Conservation (phyloP, 176 grass and related monocot genomes). For the Saccharum spontaneum region DNA sequence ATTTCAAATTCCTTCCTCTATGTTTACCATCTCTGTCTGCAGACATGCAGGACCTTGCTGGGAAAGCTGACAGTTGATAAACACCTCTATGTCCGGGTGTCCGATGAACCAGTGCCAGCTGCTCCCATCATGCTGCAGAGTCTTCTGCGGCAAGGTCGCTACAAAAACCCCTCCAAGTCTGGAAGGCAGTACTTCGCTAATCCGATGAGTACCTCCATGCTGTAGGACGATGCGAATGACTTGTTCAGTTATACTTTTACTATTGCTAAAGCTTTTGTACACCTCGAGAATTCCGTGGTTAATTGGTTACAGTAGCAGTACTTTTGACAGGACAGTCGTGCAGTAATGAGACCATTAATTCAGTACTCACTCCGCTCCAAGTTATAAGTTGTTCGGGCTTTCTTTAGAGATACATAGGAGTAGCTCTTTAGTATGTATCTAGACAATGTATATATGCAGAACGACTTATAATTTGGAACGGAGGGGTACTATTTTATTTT, state of each 20-base stretch:
- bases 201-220: conserved; percentile 52
- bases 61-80: conserved; percentile 53
- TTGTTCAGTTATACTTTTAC: background rate
- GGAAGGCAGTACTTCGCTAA: conserved; percentile 67
- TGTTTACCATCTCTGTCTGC: background rate
- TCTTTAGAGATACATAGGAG: too few relatives aligned
- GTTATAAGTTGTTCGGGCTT: too few relatives aligned
- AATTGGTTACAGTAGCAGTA: background rate
- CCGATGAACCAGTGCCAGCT: conserved; percentile 42
- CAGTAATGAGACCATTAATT: too few relatives aligned
- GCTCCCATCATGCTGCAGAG: conserved; percentile 57
- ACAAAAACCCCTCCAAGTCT: conserved; percentile 18
- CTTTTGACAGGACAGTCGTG: background rate
- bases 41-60: conserved; percentile 80
- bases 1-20: background rate
- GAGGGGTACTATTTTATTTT: too few relatives aligned
- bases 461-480: too few relatives aligned
- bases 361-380: too few relatives aligned
- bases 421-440: too few relatives aligned
- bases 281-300: background rate
- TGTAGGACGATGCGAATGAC: background rate
- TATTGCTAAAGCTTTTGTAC: background rate
- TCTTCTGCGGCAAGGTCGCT: conserved; percentile 29
- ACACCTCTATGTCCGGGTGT: conserved; percentile 51
- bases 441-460: background rate